phyloP scores from a whole-genome alignment of 2,329 filamentous ascomycete species.

The Fusarium praegraminearum region DNA sequence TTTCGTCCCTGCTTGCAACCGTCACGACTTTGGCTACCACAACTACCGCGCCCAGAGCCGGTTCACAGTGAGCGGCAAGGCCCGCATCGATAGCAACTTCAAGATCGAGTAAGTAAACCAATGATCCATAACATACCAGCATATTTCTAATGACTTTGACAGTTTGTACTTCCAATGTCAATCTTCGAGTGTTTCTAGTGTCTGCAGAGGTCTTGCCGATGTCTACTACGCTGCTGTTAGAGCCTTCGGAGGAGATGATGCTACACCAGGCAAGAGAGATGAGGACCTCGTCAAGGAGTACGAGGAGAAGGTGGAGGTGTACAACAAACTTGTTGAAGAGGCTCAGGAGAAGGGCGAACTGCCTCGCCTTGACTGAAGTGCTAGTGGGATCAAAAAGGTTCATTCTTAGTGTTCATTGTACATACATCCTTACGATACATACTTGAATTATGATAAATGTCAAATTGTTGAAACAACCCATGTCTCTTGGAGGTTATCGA shows the following conservation, averaged over 20 bases:
- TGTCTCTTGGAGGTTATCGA: background rate
- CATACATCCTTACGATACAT: background rate
- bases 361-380: slow-evolving; percentile 26
- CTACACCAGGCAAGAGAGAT: slow-evolving; percentile 46
- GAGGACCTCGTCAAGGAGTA: slow-evolving; percentile 50
- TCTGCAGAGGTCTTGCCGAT: slow-evolving; percentile 54
- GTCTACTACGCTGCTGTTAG: slow-evolving; percentile 57
- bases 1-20: slow-evolving; percentile 60
- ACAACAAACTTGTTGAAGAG: slow-evolving; percentile 52
- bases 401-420: background rate
- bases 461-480: background rate
- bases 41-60: slow-evolving; percentile 64
- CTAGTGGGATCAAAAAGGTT: rapidly evolving
- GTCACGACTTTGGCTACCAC: slow-evolving; percentile 68
- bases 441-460: background rate
- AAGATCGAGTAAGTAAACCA: slow-evolving; percentile 54
- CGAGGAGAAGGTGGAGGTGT: slow-evolving; percentile 52
- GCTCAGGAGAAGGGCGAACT: slow-evolving; percentile 52
- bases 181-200: slow-evolving; percentile 19
- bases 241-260: slow-evolving; percentile 52
- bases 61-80: slow-evolving; percentile 58
- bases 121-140: rapidly evolving
- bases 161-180: slow-evolving; percentile 56
- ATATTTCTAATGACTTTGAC: rapidly evolving
- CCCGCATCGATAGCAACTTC: slow-evolving; percentile 64